Conservation (phyloP, 1,284 basidiomycete genomes). For the Moesziomyces parantarcticus region DNA sequence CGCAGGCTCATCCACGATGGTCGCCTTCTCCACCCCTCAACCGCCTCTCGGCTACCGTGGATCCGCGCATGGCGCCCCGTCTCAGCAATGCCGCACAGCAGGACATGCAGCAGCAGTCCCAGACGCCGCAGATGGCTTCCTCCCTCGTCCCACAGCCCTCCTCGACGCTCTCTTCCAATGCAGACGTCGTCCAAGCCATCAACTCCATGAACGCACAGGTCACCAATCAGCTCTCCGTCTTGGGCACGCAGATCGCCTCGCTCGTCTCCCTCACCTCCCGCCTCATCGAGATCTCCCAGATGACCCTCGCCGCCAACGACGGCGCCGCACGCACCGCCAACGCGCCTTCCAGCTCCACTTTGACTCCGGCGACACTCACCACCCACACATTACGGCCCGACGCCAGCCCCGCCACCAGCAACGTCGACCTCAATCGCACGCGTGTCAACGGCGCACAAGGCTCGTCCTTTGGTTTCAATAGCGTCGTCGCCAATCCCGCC, state of each 20-base stretch:
- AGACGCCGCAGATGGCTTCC: conserved; percentile 26
- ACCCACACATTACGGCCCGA: conserved; percentile 10
- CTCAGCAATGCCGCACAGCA: conserved; percentile 29
- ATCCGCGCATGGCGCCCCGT: conserved; percentile 35
- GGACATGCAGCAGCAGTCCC: conserved; percentile 29
- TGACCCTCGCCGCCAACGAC: conserved; percentile 22
- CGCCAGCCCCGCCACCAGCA: conserved; percentile 27
- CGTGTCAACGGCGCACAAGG: conserved; percentile 30
- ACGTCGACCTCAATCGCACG: conserved; percentile 25
- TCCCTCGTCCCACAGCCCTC: conserved; percentile 12
- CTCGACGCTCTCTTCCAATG: conserved; percentile 19
- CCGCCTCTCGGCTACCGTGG: conserved; percentile 28
- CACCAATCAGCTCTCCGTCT: conserved; percentile 40
- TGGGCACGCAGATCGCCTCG: conserved; percentile 42
- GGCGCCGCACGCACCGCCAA: conserved; percentile 9
- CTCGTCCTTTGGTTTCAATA: conserved; percentile 17
- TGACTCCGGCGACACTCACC: conserved; percentile 3
- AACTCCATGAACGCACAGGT: conserved; percentile 45
- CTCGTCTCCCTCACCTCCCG: conserved; percentile 45
- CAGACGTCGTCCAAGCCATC: conserved; percentile 42
- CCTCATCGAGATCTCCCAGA: conserved; percentile 45
- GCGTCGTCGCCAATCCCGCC: conserved; percentile 3
- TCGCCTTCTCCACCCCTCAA: conserved; percentile 49
- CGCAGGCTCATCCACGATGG: conserved; percentile 36
- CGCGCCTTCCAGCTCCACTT: conserved; percentile 1